Evolutionary conservation across 2,329 filamentous ascomycete species (phyloP).

Genomic region (Penicillium sp.): DNA sequence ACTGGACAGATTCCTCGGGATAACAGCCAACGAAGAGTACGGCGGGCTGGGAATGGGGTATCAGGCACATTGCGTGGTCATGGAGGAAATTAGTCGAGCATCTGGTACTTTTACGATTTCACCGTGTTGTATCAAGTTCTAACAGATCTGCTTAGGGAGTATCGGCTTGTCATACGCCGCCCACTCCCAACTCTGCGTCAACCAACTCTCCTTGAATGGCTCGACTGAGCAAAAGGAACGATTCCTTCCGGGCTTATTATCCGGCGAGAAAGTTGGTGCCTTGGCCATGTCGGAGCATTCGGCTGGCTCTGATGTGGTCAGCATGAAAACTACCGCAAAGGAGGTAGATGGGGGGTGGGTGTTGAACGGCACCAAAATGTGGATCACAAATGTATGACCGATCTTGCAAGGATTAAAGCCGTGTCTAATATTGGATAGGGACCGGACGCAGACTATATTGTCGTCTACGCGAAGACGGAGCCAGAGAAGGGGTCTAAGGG

Average conservation of each 20-base stretch:
- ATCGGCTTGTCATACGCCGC: conserved; percentile 83
- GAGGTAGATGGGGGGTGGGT: conserved; percentile 77
- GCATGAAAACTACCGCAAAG: conserved; percentile 83
- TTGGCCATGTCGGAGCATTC: conserved; percentile 93
- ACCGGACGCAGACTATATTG: conserved; percentile 82
- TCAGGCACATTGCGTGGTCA: conserved; percentile 89
- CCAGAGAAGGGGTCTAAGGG: conserved; percentile 77
- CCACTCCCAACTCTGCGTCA: conserved; percentile 92
- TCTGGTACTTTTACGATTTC: conserved; percentile 50
- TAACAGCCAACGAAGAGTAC: conserved; percentile 87
- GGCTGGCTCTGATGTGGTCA: conserved; percentile 87
- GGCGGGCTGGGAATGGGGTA: conserved; percentile 90
- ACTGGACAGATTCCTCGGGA: conserved; percentile 65
- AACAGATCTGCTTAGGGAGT: conserved; percentile 28
- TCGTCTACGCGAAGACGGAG: conserved; percentile 95
- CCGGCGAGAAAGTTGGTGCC: conserved; percentile 74
- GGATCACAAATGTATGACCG: conserved; percentile 81
- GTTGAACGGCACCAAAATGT: conserved; percentile 93
- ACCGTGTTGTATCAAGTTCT: not conserved
- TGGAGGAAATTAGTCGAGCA: conserved; percentile 89
- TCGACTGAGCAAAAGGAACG: conserved; percentile 68
- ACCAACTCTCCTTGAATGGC: conserved; percentile 90
- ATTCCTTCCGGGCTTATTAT: conserved; percentile 74
- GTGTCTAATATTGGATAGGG: conserved; percentile 41
- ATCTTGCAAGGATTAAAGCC: not conserved